Percentiles rank a stretch among this genome's conserved stretches.
phyloP scores from a whole-genome alignment of 83 land plant genomes.

The Picea mariana region DNA sequence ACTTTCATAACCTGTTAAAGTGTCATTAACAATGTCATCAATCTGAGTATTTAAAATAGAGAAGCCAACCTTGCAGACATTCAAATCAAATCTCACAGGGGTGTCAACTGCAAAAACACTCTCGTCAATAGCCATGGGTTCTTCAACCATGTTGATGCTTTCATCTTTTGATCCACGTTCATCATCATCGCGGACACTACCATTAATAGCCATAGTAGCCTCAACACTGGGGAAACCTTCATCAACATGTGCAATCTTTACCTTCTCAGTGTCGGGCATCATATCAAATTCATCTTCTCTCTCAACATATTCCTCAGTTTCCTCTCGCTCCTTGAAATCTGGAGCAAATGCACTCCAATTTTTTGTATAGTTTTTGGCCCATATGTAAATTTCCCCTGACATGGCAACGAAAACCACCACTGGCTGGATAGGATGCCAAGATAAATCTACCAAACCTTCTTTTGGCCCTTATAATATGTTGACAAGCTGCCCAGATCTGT shows the following conservation, averaged over 20 bases:
- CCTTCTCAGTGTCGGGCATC: conserved; percentile 92
- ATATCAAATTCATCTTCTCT: conserved; percentile 97
- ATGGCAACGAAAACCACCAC: conserved; percentile 84
- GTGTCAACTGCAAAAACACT: no score
- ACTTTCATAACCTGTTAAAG: no score
- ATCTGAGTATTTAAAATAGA: no score
- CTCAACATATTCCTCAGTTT: conserved; percentile 96
- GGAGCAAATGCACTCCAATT: conserved; percentile 99
- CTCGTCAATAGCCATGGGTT: no score
- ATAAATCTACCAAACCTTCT: conserved; percentile 83
- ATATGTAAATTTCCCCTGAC: conserved; percentile 63
- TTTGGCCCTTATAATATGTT: conserved; percentile 93
- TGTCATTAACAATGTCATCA: no score
- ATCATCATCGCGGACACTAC: no score
- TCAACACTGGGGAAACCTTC: no score
- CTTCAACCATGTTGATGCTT: no score
- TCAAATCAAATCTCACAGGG: no score
- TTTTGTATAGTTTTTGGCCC: conserved; percentile 96
- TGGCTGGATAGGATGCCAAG: conserved; percentile 94
- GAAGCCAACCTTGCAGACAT: no score
- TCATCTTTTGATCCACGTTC: no score
- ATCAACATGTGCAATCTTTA: conserved; percentile 5
- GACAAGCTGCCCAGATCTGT: conserved; percentile 77
- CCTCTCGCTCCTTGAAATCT: conserved; percentile 95
- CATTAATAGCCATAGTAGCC: no score